phyloP scores from a whole-genome alignment of 2,329 filamentous ascomycete genomes.

The Calonectria pauciramosa region DNA sequence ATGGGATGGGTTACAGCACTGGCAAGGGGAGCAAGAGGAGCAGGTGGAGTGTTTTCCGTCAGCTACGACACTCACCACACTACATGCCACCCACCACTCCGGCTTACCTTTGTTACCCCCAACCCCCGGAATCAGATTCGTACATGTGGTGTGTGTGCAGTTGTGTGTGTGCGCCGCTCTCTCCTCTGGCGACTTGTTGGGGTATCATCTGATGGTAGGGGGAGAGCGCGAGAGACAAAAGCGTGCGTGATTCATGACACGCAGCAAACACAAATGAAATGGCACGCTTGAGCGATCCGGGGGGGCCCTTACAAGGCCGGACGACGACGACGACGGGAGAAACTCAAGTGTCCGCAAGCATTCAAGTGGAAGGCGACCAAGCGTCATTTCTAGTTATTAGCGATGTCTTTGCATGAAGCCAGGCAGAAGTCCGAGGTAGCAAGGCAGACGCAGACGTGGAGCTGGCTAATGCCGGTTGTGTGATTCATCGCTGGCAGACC shows the following conservation, averaged over 20 bases:
- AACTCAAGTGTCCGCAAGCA: background rate
- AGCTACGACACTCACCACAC: conserved; percentile 13
- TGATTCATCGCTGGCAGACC: background rate
- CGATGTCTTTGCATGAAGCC: conserved; percentile 13
- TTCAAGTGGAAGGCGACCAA: conserved; percentile 2
- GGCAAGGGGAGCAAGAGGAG: conserved; percentile 3
- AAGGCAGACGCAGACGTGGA: conserved; percentile 2
- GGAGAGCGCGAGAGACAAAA: background rate
- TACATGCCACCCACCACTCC: conserved; percentile 12
- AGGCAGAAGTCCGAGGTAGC: conserved; percentile 20
- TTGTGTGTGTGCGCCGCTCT: background rate
- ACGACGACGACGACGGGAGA: background rate
- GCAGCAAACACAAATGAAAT: background rate
- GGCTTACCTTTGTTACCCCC: conserved; percentile 15
- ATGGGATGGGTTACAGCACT: conserved; percentile 12
- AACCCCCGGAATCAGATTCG: background rate
- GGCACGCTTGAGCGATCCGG: background rate
- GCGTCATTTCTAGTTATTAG: conserved; percentile 6
- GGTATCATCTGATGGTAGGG: conserved; percentile 10
- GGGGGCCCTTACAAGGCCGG: too few species aligned
- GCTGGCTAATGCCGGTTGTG: conserved; percentile 10
- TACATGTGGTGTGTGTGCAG: background rate
- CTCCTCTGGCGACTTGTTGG: conserved; percentile 17
- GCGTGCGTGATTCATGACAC: background rate
- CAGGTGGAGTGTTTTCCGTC: conserved; percentile 19